Conservation (phyloP, 805 yeast genomes). For the Ogataea corticis region DNA sequence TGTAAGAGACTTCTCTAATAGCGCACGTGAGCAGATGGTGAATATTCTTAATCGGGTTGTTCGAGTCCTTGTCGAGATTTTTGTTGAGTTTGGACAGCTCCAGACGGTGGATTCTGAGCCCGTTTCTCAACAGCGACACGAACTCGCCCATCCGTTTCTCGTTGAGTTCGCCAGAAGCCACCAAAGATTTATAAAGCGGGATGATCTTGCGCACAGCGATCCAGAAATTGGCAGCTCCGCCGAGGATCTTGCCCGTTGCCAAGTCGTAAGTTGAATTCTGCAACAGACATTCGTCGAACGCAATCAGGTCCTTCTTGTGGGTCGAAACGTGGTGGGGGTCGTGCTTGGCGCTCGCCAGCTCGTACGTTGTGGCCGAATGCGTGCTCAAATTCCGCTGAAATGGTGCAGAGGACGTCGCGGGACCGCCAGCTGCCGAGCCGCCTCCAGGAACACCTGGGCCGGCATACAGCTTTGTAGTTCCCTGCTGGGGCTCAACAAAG, state of each 20-base stretch:
- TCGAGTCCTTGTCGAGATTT: conserved; percentile 58
- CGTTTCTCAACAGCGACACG: conserved; percentile 54
- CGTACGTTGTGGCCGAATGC: conserved; percentile 12
- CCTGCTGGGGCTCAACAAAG: conserved; percentile 22
- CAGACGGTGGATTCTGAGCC: conserved; percentile 54
- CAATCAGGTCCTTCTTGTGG: conserved; percentile 42
- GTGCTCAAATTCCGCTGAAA: conserved; percentile 12
- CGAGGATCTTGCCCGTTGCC: conserved; percentile 40
- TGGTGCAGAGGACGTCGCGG: background rate
- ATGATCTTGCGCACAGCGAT: conserved; percentile 51
- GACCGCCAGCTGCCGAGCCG: background rate
- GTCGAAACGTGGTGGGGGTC: conserved; percentile 5
- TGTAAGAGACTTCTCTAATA: conserved; percentile 52
- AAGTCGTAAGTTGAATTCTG: conserved; percentile 38
- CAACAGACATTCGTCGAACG: conserved; percentile 51
- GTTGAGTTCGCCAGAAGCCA: conserved; percentile 48
- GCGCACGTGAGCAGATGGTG: conserved; percentile 50
- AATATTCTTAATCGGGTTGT: conserved; percentile 56
- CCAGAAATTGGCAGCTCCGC: conserved; percentile 51
- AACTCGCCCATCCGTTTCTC: conserved; percentile 48
- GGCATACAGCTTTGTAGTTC: conserved; percentile 1
- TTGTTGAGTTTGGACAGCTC: conserved; percentile 56
- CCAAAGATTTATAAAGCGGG: conserved; percentile 48
- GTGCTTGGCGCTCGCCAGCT: conserved; percentile 10
- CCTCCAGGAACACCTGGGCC: conserved; percentile 2